Base-by-base conservation (phyloP, 306 rosid species). In the Cicer yamashitae region DNA sequence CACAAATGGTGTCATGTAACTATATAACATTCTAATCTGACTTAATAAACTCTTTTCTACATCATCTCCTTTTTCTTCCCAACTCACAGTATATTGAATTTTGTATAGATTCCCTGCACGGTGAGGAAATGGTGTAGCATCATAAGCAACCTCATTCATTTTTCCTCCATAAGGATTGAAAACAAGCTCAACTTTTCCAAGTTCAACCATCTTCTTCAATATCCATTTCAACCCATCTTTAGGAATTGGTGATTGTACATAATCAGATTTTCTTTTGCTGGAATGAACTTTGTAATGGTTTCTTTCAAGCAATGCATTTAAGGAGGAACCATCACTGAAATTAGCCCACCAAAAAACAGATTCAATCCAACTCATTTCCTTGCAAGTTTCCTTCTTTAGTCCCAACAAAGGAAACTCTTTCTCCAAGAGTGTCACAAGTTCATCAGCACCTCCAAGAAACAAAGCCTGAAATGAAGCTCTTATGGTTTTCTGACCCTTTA, bases 161-260 rank as follows among this genome's bases (percentile, higher is more conserved):
- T 71, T 77, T n/a, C 97, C 97, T 2, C 97, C 96, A 54, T 92
- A 92, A 0, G 97, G 96, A 22, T 92, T 92, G 88, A 92, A 89
- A 22, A 83, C 89, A 72, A 92, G 46, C 1, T 77, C 87, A 9
- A 69, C 78, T 74, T 88, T 88, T 0, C 96, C 96, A 11, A 87
- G 34, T 10, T 84, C 88, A 38, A 79, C 81, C 84, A 91, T 82
- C 76, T 59, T 87, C 63, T 85, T 78, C 80, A 81, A 87, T 2
- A 91, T 10, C 84, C 72, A 80, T 18, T 82, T 79, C 75, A 89
- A 69, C 68, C 89, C 90, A 7, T 80, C 76, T 77, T 60, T 84
- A 8, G 91, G 64, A 63, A 91, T 89, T 6, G 89, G 81, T 1
- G 64, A 74, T 71, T 86, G 85, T 3, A 91, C 91, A 61, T 88